phyloP scores from a whole-genome alignment of 148 eudicot genomes.

The Rhododendron simsii region DNA sequence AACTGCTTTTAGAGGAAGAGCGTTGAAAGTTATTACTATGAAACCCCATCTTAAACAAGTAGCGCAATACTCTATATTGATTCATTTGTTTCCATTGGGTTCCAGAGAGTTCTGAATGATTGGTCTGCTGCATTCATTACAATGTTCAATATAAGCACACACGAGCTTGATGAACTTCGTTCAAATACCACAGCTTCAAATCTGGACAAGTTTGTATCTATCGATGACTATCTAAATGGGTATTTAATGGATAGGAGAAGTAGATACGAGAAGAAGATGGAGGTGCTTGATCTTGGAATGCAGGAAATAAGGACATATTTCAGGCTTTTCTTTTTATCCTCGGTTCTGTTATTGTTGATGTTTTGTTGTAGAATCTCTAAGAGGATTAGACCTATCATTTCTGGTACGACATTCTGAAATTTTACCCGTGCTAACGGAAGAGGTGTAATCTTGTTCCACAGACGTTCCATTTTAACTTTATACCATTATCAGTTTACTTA shows the following conservation, averaged over 20 bases:
- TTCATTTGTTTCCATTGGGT: conserved; percentile 6
- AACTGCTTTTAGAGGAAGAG: neutral
- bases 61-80: neutral
- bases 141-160: conserved; percentile 64
- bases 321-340: conserved; percentile 84
- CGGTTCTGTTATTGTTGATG: conserved; percentile 87
- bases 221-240: conserved; percentile 83
- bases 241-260: conserved; percentile 75
- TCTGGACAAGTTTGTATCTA: conserved; percentile 51
- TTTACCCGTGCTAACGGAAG: neutral
- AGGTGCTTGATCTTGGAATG: conserved; percentile 89
- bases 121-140: conserved; percentile 88
- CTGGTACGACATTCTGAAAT: conserved; percentile 40
- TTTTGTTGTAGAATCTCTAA: conserved; percentile 89
- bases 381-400: conserved; percentile 61
- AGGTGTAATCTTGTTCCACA: neutral
- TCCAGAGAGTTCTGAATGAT: conserved; percentile 81
- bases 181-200: conserved; percentile 26
- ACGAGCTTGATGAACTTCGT: conserved; percentile 39
- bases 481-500: neutral
- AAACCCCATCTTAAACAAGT: neutral
- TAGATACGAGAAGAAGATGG: conserved; percentile 82
- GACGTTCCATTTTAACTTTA: neutral
- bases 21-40: neutral
- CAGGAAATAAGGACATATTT: conserved; percentile 90